These are phyloP conservation scores for Talaromyces rugulosus DNA, from an alignment of 2,329 filamentous ascomycete genomes.

Conservation along the genomic window DNA sequence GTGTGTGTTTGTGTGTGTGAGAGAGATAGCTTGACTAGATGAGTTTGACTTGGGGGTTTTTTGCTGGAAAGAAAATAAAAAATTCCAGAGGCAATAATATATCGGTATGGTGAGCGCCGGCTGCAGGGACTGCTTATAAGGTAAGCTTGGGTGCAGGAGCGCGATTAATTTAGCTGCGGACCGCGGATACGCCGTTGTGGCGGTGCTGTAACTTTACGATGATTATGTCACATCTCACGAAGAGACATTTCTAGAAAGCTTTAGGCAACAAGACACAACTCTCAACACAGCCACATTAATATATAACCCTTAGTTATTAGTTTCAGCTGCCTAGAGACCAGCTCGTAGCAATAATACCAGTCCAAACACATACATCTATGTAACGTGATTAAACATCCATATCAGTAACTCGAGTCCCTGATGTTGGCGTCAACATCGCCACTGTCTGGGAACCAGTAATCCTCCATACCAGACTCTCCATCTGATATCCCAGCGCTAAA, in stretches of 20 bases:
- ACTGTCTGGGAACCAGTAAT: constrained; percentile 37
- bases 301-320: background rate
- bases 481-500: constrained; percentile 13
- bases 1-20: background rate
- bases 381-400: background rate
- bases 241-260: background rate
- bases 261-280: background rate
- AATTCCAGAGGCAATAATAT: background rate
- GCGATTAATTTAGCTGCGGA: background rate
- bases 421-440: constrained; percentile 29
- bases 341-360: background rate
- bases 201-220: background rate
- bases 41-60: background rate
- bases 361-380: background rate
- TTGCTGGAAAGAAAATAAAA: background rate
- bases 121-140: background rate
- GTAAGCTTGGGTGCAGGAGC: background rate
- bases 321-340: background rate
- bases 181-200: background rate
- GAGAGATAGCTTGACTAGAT: background rate
- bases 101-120: background rate
- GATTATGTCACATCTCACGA: background rate
- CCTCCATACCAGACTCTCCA: constrained; percentile 25
- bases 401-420: constrained; percentile 4
- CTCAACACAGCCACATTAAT: background rate